phyloP scores from a whole-genome alignment of 2,329 filamentous ascomycete species.

The Escovopsis weberi region DNA sequence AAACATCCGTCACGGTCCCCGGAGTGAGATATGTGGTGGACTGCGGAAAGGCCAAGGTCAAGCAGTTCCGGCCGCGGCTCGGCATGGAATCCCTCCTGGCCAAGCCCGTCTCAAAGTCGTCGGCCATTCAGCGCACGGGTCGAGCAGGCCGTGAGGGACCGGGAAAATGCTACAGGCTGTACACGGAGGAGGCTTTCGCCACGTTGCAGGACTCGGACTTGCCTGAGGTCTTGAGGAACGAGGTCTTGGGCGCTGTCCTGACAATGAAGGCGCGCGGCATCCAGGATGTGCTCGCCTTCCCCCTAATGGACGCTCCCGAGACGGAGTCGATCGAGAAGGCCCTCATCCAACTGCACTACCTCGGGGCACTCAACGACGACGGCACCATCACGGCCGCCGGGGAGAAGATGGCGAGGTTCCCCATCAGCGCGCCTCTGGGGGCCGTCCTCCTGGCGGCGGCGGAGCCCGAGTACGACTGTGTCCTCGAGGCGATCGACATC shows the following conservation, averaged over 20 bases:
- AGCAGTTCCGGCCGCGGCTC: constrained; percentile 71
- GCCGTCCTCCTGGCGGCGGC: constrained; percentile 72
- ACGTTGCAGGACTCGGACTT: constrained; percentile 57
- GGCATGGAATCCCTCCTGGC: constrained; percentile 83
- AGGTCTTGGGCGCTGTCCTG: constrained; percentile 71
- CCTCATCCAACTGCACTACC: constrained; percentile 61
- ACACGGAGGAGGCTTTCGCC: constrained; percentile 65
- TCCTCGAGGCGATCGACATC: constrained; percentile 76
- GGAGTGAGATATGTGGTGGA: constrained; percentile 88
- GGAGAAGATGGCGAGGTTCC: constrained; percentile 64
- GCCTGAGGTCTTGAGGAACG: constrained; percentile 83
- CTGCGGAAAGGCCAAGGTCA: constrained; percentile 85
- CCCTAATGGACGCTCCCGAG: constrained; percentile 70
- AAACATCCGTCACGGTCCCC: constrained; percentile 91
- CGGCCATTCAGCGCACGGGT: constrained; percentile 80
- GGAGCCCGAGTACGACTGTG: constrained; percentile 53
- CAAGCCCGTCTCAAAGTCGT: constrained; percentile 85
- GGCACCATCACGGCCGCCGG: constrained; percentile 64
- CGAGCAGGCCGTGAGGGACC: constrained; percentile 85
- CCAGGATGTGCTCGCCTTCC: constrained; percentile 66
- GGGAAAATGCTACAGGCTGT: constrained; percentile 80
- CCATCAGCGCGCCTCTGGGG: constrained; percentile 66
- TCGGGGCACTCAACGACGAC: constrained; percentile 59
- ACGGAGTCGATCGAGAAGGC: constrained; percentile 69
- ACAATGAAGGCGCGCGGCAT: constrained; percentile 91